Percentiles rank a stretch among this genome's conserved stretches.
Evolutionary conservation across 257 asterid species (phyloP).

Genomic region (Linderniella brevidens): DNA sequence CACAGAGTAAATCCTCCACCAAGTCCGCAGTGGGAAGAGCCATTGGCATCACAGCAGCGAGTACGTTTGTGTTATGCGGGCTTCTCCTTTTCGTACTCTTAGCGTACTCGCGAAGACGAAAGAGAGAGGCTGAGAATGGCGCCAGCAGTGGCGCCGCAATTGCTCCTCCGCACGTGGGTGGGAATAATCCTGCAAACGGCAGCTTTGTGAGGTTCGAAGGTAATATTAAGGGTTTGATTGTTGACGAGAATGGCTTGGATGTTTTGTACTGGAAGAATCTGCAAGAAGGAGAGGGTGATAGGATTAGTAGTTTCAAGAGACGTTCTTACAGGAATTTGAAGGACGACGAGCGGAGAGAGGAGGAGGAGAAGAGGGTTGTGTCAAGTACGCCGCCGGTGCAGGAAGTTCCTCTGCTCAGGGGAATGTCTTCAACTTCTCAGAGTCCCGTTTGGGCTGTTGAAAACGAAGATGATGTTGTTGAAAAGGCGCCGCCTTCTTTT

Average conservation of each 20-base stretch:
- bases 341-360: constrained; percentile 23
- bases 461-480: constrained; percentile 7
- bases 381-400: constrained; percentile 23
- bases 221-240: constrained; percentile 61
- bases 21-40: constrained; percentile 54
- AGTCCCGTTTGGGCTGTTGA: constrained; percentile 36
- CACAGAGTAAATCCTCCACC: constrained; percentile 18
- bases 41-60: constrained; percentile 47
- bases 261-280: constrained; percentile 75
- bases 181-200: constrained; percentile 11
- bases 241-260: constrained; percentile 85
- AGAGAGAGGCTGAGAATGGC: constrained; percentile 11
- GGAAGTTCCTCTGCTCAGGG: constrained; percentile 58
- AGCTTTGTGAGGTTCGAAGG: constrained; percentile 36
- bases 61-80: constrained; percentile 29
- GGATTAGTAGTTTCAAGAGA: constrained; percentile 18
- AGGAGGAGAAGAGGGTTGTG: constrained; percentile 26
- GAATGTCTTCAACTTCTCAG: constrained; percentile 63
- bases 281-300: constrained; percentile 22
- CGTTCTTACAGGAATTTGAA: constrained; percentile 22
- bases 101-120: constrained; percentile 19
- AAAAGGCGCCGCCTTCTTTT: too few species aligned
- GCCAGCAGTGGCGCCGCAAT: not conserved
- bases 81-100: constrained; percentile 26
- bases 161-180: not conserved